A percentile compares a stretch with the other conserved stretches of the same genome.
Evolutionary conservation across 257 asterid species (phyloP).

Genomic region (Solanum microdontum): DNA sequence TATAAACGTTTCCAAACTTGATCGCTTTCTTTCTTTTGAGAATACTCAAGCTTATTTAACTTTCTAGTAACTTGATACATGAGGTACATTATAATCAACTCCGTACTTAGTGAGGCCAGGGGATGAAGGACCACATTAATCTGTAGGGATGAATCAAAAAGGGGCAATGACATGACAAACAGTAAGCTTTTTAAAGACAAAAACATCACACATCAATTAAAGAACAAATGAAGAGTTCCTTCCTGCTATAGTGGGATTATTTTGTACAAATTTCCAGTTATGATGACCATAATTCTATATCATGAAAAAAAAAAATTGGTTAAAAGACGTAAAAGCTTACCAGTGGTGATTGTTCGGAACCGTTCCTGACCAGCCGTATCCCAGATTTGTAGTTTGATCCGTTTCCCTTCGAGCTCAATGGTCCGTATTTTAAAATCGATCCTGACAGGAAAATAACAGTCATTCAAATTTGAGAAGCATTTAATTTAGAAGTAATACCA

Average conservation of each 20-base stretch:
- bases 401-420: neutral
- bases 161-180: neutral
- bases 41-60: neutral
- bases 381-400: constrained; percentile 13
- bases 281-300: neutral
- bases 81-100: neutral
- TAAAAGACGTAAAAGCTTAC: neutral
- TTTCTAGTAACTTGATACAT: neutral
- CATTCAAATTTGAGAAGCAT: neutral
- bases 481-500: neutral
- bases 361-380: constrained; percentile 17
- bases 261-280: neutral
- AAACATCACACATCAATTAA: neutral
- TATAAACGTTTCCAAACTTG: neutral
- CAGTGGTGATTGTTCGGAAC: constrained; percentile 12
- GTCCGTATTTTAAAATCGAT: neutral
- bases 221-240: neutral
- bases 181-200: neutral
- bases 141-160: neutral
- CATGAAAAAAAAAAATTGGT: neutral
- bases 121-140: neutral
- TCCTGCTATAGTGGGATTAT: neutral
- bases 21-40: neutral
- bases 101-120: neutral
- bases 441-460: neutral